phyloP scores from a whole-genome alignment of 2,329 filamentous ascomycete genomes.

The Clathrospora elynae region DNA sequence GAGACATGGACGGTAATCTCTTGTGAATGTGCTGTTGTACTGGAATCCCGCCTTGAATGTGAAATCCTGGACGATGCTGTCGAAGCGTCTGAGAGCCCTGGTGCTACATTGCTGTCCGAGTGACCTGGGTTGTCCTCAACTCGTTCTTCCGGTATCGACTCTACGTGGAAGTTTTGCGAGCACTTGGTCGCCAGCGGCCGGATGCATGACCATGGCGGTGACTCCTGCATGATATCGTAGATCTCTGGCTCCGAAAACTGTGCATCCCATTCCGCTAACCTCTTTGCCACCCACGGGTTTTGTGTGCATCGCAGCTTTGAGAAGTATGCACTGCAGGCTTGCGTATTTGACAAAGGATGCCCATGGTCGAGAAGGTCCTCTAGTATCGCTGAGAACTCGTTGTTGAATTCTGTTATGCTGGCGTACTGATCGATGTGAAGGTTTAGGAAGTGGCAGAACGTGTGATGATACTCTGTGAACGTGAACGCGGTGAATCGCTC shows the following conservation, averaged over 20 bases:
- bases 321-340: conserved; percentile 47
- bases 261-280: conserved; percentile 41
- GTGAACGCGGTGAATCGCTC: conserved; percentile 35
- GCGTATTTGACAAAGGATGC: conserved; percentile 39
- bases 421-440: conserved; percentile 44
- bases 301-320: conserved; percentile 47
- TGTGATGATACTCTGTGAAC: conserved; percentile 46
- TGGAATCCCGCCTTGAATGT: conserved; percentile 33
- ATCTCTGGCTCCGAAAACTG: conserved; percentile 28
- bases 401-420: conserved; percentile 43
- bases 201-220: conserved; percentile 40
- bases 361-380: conserved; percentile 44
- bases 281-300: conserved; percentile 45
- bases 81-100: conserved; percentile 20
- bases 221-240: conserved; percentile 37
- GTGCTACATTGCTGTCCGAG: conserved; percentile 26
- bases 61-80: conserved; percentile 25
- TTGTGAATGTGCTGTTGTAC: conserved; percentile 27
- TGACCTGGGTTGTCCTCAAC: conserved; percentile 22
- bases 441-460: conserved; percentile 47
- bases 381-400: conserved; percentile 39
- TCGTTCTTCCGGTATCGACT: conserved; percentile 32
- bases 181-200: conserved; percentile 30
- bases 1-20: conserved; percentile 32
- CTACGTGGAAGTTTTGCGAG: conserved; percentile 22